These are phyloP conservation scores for Cladosporium austrohemisphaericum DNA, from an alignment of 2,329 filamentous ascomycete genomes.

Conservation along the genomic window DNA sequence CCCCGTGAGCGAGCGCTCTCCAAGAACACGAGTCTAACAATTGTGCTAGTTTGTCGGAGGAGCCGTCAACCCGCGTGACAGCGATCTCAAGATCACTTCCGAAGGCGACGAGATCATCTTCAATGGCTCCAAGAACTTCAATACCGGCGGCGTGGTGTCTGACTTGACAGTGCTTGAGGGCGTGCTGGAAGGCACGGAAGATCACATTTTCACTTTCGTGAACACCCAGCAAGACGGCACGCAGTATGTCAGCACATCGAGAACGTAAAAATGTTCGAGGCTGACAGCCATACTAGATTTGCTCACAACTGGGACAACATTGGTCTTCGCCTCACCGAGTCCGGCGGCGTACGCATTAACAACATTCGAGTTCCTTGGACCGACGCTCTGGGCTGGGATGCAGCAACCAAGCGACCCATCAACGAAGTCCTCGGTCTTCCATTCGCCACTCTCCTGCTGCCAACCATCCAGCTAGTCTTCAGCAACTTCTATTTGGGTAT, in stretches of 20 bases:
- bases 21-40: slow-evolving; percentile 23
- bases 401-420: slow-evolving; percentile 48
- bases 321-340: slow-evolving; percentile 61
- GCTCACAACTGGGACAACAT: slow-evolving; percentile 63
- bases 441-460: slow-evolving; percentile 57
- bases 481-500: slow-evolving; percentile 64
- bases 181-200: slow-evolving; percentile 53
- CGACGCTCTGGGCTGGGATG: slow-evolving; percentile 61
- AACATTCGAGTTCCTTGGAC: slow-evolving; percentile 56
- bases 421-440: slow-evolving; percentile 50
- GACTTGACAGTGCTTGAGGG: slow-evolving; percentile 65
- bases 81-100: slow-evolving; percentile 54
- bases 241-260: neutral
- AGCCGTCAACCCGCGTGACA: slow-evolving; percentile 62
- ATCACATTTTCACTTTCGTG: slow-evolving; percentile 62
- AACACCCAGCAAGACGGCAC: slow-evolving; percentile 57
- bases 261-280: too few relatives aligned
- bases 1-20: neutral
- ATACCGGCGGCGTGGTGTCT: slow-evolving; percentile 63
- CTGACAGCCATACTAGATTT: slow-evolving; percentile 36
- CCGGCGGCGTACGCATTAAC: slow-evolving; percentile 58
- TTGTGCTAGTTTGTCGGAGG: slow-evolving; percentile 61
- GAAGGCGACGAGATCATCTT: slow-evolving; percentile 56
- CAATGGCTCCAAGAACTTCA: slow-evolving; percentile 63
- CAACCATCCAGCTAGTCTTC: slow-evolving; percentile 64